Evolutionary conservation across 78 protist species (phyloP).

Genomic region (Speleostelium caveatum): DNA sequence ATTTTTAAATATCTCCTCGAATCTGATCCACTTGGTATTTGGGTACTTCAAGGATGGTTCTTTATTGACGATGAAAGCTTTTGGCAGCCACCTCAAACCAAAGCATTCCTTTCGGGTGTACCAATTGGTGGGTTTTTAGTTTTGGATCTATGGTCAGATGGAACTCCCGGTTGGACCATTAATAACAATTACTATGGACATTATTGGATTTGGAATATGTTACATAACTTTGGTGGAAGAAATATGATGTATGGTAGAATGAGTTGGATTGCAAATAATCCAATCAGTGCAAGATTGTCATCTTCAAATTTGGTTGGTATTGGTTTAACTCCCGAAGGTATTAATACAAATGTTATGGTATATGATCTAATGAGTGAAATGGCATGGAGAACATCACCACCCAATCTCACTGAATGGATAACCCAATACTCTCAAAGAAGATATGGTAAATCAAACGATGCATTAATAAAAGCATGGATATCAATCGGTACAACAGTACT

Average conservation of each 20-base stretch:
- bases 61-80: conserved; percentile 70
- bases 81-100: conserved; percentile 67
- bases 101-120: conserved; percentile 87
- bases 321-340: conserved; percentile 92
- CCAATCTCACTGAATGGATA: conserved; percentile 56
- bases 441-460: conserved; percentile 68
- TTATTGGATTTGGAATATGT: conserved; percentile 83
- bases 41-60: conserved; percentile 94
- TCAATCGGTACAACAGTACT: conserved; percentile 2
- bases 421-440: conserved; percentile 52
- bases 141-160: conserved; percentile 89
- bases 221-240: conserved; percentile 92
- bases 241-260: conserved; percentile 84
- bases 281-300: background rate
- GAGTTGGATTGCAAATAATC: conserved; percentile 62
- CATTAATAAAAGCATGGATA: conserved; percentile 16
- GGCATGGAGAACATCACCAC: conserved; percentile 79
- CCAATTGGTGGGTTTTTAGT: conserved; percentile 80
- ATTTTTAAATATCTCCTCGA: conserved; percentile 29
- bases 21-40: conserved; percentile 88
- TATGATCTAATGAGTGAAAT: conserved; percentile 87
- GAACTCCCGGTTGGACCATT: conserved; percentile 71
- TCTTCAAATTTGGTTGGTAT: conserved; percentile 77
- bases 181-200: conserved; percentile 84
- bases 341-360: conserved; percentile 76